These are phyloP conservation scores for Mallotus japonicus DNA, from an alignment of 441 rosid species.

Conservation along the genomic window DNA sequence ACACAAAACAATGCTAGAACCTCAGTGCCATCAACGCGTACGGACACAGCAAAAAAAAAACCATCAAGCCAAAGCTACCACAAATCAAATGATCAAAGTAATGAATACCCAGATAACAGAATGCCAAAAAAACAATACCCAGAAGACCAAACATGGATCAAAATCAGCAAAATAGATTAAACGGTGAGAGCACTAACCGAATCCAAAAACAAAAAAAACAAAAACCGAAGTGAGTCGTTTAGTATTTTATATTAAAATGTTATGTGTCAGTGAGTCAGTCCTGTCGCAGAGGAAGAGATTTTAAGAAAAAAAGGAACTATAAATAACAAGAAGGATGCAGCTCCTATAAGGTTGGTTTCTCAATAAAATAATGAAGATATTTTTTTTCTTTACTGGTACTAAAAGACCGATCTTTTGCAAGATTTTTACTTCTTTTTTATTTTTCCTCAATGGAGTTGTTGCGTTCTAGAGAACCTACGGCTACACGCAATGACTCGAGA, in stretches of 20 bases:
- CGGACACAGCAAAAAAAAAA: constrained; percentile 23
- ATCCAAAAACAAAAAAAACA: background rate
- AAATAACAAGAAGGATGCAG: background rate
- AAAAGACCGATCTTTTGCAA: constrained; percentile 12
- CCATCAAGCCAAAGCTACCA: constrained; percentile 22
- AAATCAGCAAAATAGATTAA: constrained; percentile 21
- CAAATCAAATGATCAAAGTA: constrained; percentile 13
- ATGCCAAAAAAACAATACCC: constrained; percentile 31
- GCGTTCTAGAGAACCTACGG: constrained; percentile 27
- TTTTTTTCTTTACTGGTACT: background rate
- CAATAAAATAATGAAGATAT: background rate
- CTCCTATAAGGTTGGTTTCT: background rate
- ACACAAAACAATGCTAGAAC: constrained; percentile 15
- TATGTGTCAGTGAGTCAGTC: constrained; percentile 1
- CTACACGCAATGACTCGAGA: constrained; percentile 24
- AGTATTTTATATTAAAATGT: constrained; percentile 7
- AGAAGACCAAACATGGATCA: constrained; percentile 25
- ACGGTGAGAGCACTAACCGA: constrained; percentile 36
- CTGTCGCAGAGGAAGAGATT: background rate
- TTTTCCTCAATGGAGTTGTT: background rate
- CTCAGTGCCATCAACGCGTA: constrained; percentile 15
- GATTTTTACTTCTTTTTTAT: constrained; percentile 24
- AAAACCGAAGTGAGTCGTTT: background rate
- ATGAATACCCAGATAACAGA: constrained; percentile 23
- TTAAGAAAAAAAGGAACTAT: background rate